Base-by-base conservation (phyloP, 2,329 filamentous ascomycete genomes). In the Nigrospora osmanthi region DNA sequence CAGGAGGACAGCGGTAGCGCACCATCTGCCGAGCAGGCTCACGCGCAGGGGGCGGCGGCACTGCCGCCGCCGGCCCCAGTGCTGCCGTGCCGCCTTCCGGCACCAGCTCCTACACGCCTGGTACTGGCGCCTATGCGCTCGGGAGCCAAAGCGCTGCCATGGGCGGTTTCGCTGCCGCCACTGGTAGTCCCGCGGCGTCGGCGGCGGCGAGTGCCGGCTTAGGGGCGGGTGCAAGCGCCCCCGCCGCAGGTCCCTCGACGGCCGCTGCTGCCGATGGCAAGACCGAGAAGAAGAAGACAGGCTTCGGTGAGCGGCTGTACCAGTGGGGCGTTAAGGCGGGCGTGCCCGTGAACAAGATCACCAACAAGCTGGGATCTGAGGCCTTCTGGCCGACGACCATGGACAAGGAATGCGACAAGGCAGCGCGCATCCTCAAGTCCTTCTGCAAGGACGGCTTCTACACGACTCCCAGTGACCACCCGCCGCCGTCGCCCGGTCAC, bases 351-450 rank as follows among this genome's bases (percentile, higher is more conserved):
- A 95, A 95, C 60, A 81, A 76, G 48, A 64, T 95, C 17, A 87
- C 84, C 14, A 89, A 94, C 66, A 89, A 85, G 65, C 72, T 95
- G 34, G 89, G 89, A n/a, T 67, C 67, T 40, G 89, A 95, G 64
- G 85, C 87, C 17, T 95, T 95, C 65, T 85, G 90, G 77, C 89
- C 89, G 1, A 87, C 85, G 44, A 83, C 84, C 1, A 71, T 95
- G 52, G 89, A 95, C 60, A 89, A 89, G 63, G 90, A 95, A 68
- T 86, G 85, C 54, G 89, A 95, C 65, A 95, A 95, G 70, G 88
- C 89, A 1, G 89, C 89, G 32, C 73, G 87, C 12, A 95, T 95
- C 40, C 63, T 95, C 23, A 80, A 79, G 58, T 86, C 82, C 51
- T 96, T 96, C 65, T 95, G 89, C 71, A 93, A 76, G 63, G 72